Conservation (phyloP, 192 early-diverging fungal species). For the Rhizoclosmatium sp. region DNA sequence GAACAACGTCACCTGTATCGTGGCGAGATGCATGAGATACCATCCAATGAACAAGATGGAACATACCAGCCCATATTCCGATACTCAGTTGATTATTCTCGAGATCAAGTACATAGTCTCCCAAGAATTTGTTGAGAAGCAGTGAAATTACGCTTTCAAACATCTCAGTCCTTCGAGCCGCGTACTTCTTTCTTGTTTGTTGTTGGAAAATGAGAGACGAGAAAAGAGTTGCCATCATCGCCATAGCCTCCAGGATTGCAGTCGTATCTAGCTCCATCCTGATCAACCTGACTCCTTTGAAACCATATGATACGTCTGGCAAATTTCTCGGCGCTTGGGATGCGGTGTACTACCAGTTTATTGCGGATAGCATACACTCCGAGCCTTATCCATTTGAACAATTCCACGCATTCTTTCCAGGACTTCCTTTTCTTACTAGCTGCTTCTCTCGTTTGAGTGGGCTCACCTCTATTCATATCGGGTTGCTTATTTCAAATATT, state of each 20-base stretch:
- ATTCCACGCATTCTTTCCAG: constrained; percentile 88
- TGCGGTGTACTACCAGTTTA: constrained; percentile 83
- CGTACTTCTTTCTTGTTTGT: neutral
- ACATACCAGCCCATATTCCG: constrained; percentile 92
- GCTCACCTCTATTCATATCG: constrained; percentile 38
- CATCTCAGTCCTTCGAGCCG: constrained; percentile 10
- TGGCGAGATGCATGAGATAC: neutral
- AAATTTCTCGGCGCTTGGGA: constrained; percentile 73
- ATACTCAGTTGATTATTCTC: constrained; percentile 94
- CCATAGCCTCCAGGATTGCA: too few relatives aligned
- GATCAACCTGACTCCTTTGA: neutral
- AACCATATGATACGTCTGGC: neutral
- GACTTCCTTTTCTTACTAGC: constrained; percentile 72
- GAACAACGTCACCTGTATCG: constrained; percentile 87
- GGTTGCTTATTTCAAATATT: constrained; percentile 76
- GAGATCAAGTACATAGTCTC: constrained; percentile 94
- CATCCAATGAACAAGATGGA: neutral
- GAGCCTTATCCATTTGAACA: constrained; percentile 86
- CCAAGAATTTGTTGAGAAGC: constrained; percentile 73
- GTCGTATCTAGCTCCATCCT: neutral
- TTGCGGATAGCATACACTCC: constrained; percentile 56
- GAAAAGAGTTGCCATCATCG: too few relatives aligned
- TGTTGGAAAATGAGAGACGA: neutral
- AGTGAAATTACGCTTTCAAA: constrained; percentile 52
- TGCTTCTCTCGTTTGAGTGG: constrained; percentile 38